Evolutionary conservation across 352 stramenopile species (phyloP).

Genomic region (Phytopythium montanum): DNA sequence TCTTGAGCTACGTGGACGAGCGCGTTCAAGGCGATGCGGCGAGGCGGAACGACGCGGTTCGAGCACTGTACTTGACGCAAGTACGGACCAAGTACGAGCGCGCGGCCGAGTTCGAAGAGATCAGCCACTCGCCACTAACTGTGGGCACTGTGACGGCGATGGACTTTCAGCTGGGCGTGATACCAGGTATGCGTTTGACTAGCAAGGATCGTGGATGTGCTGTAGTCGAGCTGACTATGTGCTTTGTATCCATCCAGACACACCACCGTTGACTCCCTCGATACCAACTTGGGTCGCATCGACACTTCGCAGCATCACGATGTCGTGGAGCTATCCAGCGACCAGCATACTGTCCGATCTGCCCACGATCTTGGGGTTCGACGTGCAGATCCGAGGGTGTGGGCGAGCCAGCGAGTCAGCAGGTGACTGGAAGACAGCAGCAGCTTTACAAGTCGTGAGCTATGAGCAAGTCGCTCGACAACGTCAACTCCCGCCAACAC

Average conservation of each 20-base stretch:
- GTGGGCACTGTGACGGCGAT: constrained; percentile 16
- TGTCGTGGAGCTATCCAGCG: constrained; percentile 31
- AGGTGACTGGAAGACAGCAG: constrained; percentile 44
- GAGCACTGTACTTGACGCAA: constrained; percentile 50
- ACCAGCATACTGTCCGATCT: constrained; percentile 18
- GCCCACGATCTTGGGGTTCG: constrained; percentile 53
- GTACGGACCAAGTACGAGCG: constrained; percentile 55
- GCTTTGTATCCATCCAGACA: background rate
- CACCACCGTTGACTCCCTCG: constrained; percentile 14
- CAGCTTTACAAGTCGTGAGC: constrained; percentile 44
- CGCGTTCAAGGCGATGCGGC: constrained; percentile 32
- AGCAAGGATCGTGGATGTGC: background rate
- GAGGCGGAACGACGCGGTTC: constrained; percentile 35
- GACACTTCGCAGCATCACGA: constrained; percentile 42
- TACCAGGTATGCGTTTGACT: constrained; percentile 22
- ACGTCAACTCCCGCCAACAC: constrained; percentile 18
- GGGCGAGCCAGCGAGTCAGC: constrained; percentile 35
- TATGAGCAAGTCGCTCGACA: constrained; percentile 46
- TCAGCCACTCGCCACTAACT: constrained; percentile 46
- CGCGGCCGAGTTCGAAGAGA: constrained; percentile 50
- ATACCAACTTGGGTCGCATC: constrained; percentile 26
- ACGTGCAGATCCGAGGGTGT: constrained; percentile 45
- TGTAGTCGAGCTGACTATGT: background rate
- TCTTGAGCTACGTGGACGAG: constrained; percentile 39
- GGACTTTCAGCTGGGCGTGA: constrained; percentile 41